Base-by-base conservation (phyloP, 257 asterid genomes). In the Linderniella brevidens region DNA sequence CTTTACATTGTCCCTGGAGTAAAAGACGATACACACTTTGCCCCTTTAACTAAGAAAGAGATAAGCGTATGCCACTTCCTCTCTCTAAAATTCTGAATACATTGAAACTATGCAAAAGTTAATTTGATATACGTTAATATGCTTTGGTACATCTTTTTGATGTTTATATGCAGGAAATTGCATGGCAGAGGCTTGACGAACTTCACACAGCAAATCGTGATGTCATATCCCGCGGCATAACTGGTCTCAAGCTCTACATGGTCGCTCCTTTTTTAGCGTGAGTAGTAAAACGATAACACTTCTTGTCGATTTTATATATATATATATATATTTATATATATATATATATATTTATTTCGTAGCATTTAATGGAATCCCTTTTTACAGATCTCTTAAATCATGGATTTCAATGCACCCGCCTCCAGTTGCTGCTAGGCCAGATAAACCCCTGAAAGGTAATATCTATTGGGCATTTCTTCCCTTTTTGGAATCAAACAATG, bases 171-270 rank as follows among this genome's bases (percentile, higher is more conserved):
- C 65, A 83, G 94, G 94, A 83, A 72, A 79, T 83, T 59, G 92
- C 92, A 32, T 83, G 94, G 94, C 92, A 76, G 5, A 68, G 86
- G 42, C 67, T 79, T 59, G 88, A 83, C 57, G 94, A 83, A 49
- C 76, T 83, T 62, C 79, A 63, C 52, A 71, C 88, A 37, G 76
- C 77, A 64, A 76, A 67, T 61, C 61, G 54, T n/a, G 79, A 83
- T 36, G 86, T 83, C 54, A 83, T 79, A 59, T 83, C 94, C 58
- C 92, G 88, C 46, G 77, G 85, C 54, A 52, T 66, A 43, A 69
- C 79, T n/a, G 94, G 92, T 43, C 75, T 74, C 56, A 83, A 79
- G 73, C 88, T 83, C 40, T 83, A 83, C 53, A 83, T 83, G 94
- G 94, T 83, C 48, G 78, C 88, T 66, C 94, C 88, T 6, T 83